These are phyloP conservation scores for Linaria vulgaris DNA, from an alignment of 257 asterid genomes.

Conservation along the genomic window DNA sequence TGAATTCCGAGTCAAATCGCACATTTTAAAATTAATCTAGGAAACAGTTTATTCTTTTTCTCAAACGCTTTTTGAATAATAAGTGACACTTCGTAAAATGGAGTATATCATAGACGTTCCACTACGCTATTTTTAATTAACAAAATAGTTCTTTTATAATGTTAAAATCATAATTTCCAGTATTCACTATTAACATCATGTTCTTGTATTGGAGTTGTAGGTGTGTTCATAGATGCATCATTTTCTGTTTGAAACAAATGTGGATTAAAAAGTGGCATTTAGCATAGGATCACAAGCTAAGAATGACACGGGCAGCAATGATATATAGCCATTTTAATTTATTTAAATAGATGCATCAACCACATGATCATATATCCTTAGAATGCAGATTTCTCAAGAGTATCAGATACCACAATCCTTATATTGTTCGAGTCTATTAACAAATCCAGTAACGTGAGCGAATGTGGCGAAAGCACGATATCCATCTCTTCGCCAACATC, in stretches of 20 bases:
- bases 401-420: constrained; percentile 34
- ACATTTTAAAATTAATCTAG: too few species aligned
- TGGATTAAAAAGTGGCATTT: neutral
- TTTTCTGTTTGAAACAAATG: neutral
- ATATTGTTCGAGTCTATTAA: constrained; percentile 29
- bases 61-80: too few species aligned
- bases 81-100: too few species aligned
- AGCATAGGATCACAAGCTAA: neutral
- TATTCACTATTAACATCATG: neutral
- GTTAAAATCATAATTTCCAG: neutral
- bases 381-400: constrained; percentile 40
- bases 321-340: constrained; percentile 6
- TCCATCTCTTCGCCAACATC: constrained; percentile 52
- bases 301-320: neutral
- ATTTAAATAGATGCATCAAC: neutral
- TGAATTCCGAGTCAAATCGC: too few species aligned
- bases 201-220: neutral
- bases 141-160: neutral
- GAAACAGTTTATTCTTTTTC: too few species aligned
- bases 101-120: too few species aligned
- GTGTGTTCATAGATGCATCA: neutral
- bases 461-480: constrained; percentile 48
- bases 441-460: constrained; percentile 57
- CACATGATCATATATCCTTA: constrained; percentile 18
- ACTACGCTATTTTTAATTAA: too few species aligned